Evolutionary conservation across 1,284 basidiomycete species (phyloP).

Genomic region (Exsudoporus floridanus): DNA sequence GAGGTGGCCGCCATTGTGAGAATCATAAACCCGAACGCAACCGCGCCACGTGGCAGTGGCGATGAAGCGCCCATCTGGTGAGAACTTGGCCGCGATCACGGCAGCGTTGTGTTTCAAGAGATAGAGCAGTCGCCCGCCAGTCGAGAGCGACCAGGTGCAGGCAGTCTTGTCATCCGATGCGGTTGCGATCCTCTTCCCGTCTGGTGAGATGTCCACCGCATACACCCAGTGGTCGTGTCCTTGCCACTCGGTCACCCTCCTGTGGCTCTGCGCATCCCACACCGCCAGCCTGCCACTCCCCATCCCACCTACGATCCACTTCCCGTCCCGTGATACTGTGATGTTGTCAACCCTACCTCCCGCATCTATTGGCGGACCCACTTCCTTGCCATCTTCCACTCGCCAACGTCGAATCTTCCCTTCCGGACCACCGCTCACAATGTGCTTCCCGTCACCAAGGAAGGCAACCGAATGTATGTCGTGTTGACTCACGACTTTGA

Average conservation of each 20-base stretch:
- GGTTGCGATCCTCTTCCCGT: constrained; percentile 2
- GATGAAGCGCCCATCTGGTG: not conserved
- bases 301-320: too few species aligned
- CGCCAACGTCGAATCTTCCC: constrained; percentile 7
- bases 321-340: too few species aligned
- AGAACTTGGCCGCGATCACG: constrained; percentile 4
- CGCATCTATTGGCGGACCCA: not conserved
- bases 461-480: constrained; percentile 2
- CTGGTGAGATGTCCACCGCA: constrained; percentile 5
- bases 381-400: constrained; percentile 5
- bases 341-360: not conserved
- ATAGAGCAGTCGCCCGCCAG: constrained; percentile 1
- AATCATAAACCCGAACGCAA: not conserved
- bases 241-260: not conserved
- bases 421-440: constrained; percentile 2
- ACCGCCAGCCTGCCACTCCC: not conserved
- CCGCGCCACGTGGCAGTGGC: not conserved
- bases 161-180: constrained; percentile 9
- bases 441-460: not conserved
- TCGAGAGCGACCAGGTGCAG: constrained; percentile 9
- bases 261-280: constrained; percentile 1
- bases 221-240: not conserved
- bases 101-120: constrained; percentile 2
- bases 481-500: not conserved
- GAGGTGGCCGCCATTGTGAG: not conserved